Conservation (phyloP, 2,329 filamentous ascomycete species). For the Plenodomus lindquistii region DNA sequence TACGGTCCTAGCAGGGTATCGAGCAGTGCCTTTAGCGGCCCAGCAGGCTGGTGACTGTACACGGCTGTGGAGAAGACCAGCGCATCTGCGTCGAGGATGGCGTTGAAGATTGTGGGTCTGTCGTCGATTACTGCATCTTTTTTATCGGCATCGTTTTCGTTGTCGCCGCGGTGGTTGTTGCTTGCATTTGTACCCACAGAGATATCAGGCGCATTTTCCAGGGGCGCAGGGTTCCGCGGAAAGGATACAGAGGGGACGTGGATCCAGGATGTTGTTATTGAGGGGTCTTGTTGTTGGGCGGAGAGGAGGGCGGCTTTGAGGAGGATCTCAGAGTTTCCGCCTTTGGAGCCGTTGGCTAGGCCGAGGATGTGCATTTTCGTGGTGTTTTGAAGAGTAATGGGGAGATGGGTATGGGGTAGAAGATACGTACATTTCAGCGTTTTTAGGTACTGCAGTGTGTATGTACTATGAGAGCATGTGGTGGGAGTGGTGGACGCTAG, state of each 20-base stretch:
- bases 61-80: constrained; percentile 9
- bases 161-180: constrained; percentile 3
- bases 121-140: constrained; percentile 1
- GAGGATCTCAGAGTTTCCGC: constrained; percentile 12
- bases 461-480: too few relatives aligned
- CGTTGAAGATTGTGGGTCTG: constrained; percentile 2
- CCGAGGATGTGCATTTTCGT: constrained; percentile 14
- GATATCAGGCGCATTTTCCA: constrained; percentile 3
- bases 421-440: too few relatives aligned
- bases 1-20: constrained; percentile 11
- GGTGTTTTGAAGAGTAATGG: not conserved
- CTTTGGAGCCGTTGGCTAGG: constrained; percentile 10
- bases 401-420: too few relatives aligned
- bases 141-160: not conserved
- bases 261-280: constrained; percentile 12
- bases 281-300: not conserved
- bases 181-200: constrained; percentile 6
- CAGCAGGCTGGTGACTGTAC: constrained; percentile 11
- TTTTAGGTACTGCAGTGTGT: too few relatives aligned
- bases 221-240: constrained; percentile 9
- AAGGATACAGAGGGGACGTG: constrained; percentile 9
- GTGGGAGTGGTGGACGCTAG: too few relatives aligned
- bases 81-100: constrained; percentile 10
- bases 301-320: constrained; percentile 11
- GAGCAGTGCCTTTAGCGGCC: constrained; percentile 5